Evolutionary conservation across 1,284 basidiomycete genomes (phyloP).

Genomic region (Irpex sp.): DNA sequence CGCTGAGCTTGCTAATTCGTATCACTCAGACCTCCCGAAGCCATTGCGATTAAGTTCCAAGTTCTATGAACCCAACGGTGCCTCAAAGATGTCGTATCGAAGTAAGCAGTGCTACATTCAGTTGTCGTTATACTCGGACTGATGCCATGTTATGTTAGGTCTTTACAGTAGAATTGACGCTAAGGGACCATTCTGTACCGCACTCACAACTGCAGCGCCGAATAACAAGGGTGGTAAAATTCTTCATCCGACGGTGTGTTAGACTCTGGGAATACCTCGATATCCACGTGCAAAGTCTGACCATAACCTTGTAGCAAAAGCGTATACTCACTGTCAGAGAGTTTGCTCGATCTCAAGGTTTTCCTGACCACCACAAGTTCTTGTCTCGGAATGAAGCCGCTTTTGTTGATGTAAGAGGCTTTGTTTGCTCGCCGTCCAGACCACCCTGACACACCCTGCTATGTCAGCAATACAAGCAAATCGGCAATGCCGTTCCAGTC

Average conservation of each 20-base stretch:
- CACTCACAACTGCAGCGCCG: constrained; percentile 49
- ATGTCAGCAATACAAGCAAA: constrained; percentile 57
- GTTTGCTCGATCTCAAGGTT: constrained; percentile 65
- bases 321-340: constrained; percentile 60
- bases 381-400: constrained; percentile 37
- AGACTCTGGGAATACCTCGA: not conserved
- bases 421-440: not conserved
- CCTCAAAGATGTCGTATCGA: constrained; percentile 3
- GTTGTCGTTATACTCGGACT: not conserved
- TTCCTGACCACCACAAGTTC: constrained; percentile 61
- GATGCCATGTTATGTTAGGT: not conserved
- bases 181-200: constrained; percentile 49
- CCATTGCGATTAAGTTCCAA: constrained; percentile 1
- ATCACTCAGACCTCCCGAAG: not conserved
- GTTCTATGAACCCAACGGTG: not conserved
- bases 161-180: constrained; percentile 25
- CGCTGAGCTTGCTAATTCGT: not conserved
- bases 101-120: constrained; percentile 4
- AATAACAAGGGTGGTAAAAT: constrained; percentile 43
- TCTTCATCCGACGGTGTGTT: constrained; percentile 54
- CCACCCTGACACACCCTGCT: not conserved
- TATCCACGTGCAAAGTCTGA: not conserved
- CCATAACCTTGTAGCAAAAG: constrained; percentile 44
- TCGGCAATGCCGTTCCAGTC: constrained; percentile 70
- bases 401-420: constrained; percentile 43